Evolutionary conservation across 2,329 filamentous ascomycete species (phyloP).

Genomic region (Nannizzia gypsea): DNA sequence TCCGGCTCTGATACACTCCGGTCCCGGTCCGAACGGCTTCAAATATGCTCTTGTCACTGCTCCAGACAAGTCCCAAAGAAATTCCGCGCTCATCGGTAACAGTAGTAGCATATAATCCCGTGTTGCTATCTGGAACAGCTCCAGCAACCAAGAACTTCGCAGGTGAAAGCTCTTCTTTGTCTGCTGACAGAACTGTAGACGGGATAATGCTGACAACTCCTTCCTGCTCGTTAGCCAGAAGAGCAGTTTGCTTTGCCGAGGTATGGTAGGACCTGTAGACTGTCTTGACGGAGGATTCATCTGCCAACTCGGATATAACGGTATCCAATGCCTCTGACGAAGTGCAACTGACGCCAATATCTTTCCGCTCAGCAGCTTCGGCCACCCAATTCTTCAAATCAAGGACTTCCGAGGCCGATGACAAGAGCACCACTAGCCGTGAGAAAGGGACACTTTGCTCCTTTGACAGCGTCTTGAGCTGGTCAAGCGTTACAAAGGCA

Average conservation of each 20-base stretch:
- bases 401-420: conserved; percentile 27
- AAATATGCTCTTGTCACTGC: conserved; percentile 76
- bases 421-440: conserved; percentile 46
- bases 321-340: conserved; percentile 20
- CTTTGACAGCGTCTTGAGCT: conserved; percentile 46
- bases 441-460: conserved; percentile 42
- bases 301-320: conserved; percentile 20
- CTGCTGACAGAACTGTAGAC: conserved; percentile 56
- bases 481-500: conserved; percentile 65
- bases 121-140: conserved; percentile 69
- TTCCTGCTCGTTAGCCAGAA: conserved; percentile 37
- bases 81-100: conserved; percentile 80
- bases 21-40: conserved; percentile 71
- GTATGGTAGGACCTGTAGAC: conserved; percentile 29
- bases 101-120: conserved; percentile 76
- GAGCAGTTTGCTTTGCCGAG: conserved; percentile 36
- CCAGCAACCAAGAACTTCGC: conserved; percentile 60
- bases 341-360: conserved; percentile 25
- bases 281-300: conserved; percentile 29
- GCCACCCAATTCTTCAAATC: conserved; percentile 32
- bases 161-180: conserved; percentile 50
- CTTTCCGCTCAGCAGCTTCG: conserved; percentile 26
- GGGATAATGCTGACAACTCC: conserved; percentile 62
- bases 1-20: conserved; percentile 92
- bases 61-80: conserved; percentile 84